Conservation (phyloP, 306 rosid species). For the Lotus japonicus region DNA sequence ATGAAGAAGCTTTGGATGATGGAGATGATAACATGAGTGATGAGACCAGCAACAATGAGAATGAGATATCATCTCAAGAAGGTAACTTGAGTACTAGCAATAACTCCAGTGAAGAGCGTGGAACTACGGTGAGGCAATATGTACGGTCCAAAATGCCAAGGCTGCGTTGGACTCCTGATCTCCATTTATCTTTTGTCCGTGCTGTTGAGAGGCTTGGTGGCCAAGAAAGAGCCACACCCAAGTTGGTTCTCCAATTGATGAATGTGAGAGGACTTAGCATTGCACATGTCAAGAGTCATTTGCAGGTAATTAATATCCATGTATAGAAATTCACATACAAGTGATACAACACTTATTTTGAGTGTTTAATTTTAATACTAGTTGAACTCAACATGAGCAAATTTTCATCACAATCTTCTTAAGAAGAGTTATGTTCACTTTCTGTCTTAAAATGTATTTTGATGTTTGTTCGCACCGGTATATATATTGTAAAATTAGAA, state of each 20-base stretch:
- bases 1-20: slow-evolving; percentile 38
- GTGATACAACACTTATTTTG: neutral
- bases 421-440: too few relatives aligned
- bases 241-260: slow-evolving; percentile 80
- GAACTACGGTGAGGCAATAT: slow-evolving; percentile 54
- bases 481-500: too few relatives aligned
- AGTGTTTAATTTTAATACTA: neutral
- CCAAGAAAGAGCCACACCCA: slow-evolving; percentile 96
- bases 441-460: too few relatives aligned
- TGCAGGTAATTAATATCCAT: slow-evolving; percentile 49
- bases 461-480: too few relatives aligned
- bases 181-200: slow-evolving; percentile 74
- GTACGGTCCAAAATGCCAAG: slow-evolving; percentile 81
- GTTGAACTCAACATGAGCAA: too few relatives aligned
- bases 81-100: slow-evolving; percentile 26
- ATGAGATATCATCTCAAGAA: slow-evolving; percentile 24
- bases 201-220: slow-evolving; percentile 89
- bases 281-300: slow-evolving; percentile 91
- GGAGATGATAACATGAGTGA: slow-evolving; percentile 7
- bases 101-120: slow-evolving; percentile 27
- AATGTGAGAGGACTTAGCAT: slow-evolving; percentile 87
- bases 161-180: slow-evolving; percentile 96
- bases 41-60: neutral
- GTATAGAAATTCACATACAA: neutral
- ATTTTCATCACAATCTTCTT: too few relatives aligned